Base-by-base conservation (phyloP, 139 green algal species). In the Parachlorella kessleri region DNA sequence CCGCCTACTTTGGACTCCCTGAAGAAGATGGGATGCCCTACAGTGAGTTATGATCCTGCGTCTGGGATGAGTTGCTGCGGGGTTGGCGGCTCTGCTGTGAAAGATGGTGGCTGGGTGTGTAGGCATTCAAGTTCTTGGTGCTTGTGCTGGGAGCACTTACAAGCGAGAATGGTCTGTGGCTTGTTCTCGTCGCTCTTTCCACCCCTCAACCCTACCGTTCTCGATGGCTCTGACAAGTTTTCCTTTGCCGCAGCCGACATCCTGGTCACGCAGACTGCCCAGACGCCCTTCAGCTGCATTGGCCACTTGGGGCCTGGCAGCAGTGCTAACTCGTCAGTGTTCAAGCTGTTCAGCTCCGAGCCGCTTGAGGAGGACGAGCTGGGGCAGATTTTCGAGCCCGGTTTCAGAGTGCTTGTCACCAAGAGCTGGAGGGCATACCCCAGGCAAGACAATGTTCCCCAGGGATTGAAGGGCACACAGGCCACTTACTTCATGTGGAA, bases 301-400 rank as follows among this genome's bases (percentile, higher is more conserved):
- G 2, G 72, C 37, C 6, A 79, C 72, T 26, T 70, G 42, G 35
- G 36, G 4, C 21, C 59, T 77, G 70, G 36, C 21, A 14, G 53
- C 69, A 24, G 55, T 48, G 33, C 28, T 48, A 70, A 76, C 71
- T 55, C 21, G 36, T 42, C 33, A 3, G 71, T 92, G n/a, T 92
- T 80, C 79, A 91, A 91, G 86, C 71, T 94, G 26, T 95, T 95
- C 71, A 92, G 87, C 10, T 14, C 28, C 1, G 28, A 79, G 54
- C 72, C 80, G 4, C 54, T 93, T 41, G 30, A 69, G 0, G 28
- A 73, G 3, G 75, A 63, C 0, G 39, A 80, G 41, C 70, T 94
- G 59, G 23, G 18, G 2, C 21, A 30, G 21, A 42, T 95, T 36
- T 95, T 95, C 66, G 54, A 78, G 41, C 42, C 33, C 21, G 77